Conservation (phyloP, 2,329 filamentous ascomycete species). For the Neofusicoccum kwambonambiense region DNA sequence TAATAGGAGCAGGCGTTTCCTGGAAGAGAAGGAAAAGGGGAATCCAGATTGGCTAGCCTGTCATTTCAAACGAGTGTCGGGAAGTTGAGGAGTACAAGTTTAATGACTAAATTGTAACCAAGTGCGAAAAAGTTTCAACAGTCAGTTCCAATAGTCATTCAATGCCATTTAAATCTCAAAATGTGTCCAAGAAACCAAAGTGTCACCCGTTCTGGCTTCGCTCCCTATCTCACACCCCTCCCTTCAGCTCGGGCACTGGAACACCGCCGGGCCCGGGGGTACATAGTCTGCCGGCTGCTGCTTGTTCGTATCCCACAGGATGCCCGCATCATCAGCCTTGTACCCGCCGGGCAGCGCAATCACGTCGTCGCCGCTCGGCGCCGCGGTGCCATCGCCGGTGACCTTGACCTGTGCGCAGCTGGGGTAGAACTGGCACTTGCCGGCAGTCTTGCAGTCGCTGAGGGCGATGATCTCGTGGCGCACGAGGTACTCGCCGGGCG, state of each 20-base stretch:
- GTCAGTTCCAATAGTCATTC: no score
- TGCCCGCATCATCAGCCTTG: neutral
- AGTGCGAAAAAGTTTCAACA: no score
- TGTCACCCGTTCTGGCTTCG: neutral
- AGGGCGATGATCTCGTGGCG: constrained; percentile 41
- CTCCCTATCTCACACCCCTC: neutral
- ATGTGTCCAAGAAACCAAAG: neutral
- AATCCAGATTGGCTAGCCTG: no score
- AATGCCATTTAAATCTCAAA: neutral
- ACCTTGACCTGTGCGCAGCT: constrained; percentile 40
- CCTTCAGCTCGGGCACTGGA: neutral
- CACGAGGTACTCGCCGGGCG: constrained; percentile 43
- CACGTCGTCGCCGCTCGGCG: neutral
- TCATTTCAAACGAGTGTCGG: no score
- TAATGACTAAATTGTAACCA: no score
- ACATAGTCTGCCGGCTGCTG: neutral
- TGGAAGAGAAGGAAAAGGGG: no score
- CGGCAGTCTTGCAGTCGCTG: constrained; percentile 42
- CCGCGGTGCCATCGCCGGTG: constrained; percentile 7
- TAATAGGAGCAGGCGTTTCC: no score
- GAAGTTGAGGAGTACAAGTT: no score
- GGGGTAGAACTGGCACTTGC: constrained; percentile 43
- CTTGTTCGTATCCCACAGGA: constrained; percentile 2
- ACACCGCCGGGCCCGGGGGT: neutral
- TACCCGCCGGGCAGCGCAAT: neutral